Percentiles rank a stretch among this genome's conserved stretches.
Evolutionary conservation across 2,329 filamentous ascomycete species (phyloP).

Genomic region (Aspergillus ruber): DNA sequence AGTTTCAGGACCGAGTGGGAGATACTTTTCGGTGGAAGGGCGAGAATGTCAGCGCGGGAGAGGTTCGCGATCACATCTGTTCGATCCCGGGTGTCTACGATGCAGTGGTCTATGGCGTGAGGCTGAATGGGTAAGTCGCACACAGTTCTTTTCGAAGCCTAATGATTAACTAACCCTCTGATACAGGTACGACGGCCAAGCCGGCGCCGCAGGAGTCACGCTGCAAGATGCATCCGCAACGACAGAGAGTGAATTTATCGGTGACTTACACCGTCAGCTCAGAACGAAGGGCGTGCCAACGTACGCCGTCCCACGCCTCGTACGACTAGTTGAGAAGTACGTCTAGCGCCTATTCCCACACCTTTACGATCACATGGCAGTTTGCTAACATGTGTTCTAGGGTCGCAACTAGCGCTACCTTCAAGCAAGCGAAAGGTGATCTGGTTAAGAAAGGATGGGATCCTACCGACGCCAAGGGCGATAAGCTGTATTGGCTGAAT

Average conservation of each 20-base stretch:
- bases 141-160: not conserved
- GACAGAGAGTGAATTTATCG: slow-evolving; percentile 32
- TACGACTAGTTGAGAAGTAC: slow-evolving; percentile 42
- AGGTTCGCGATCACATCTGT: slow-evolving; percentile 41
- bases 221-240: slow-evolving; percentile 27
- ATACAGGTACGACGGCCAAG: slow-evolving; percentile 44
- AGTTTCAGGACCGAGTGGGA: slow-evolving; percentile 41
- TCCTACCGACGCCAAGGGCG: slow-evolving; percentile 25
- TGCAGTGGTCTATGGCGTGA: slow-evolving; percentile 41
- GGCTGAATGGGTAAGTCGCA: slow-evolving; percentile 30
- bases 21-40: slow-evolving; percentile 37
- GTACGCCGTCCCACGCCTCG: slow-evolving; percentile 43
- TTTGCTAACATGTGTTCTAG: slow-evolving; percentile 12
- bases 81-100: slow-evolving; percentile 36
- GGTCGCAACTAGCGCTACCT: slow-evolving; percentile 43
- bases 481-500: slow-evolving; percentile 42
- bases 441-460: slow-evolving; percentile 40
- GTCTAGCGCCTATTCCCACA: too few species aligned
- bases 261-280: slow-evolving; percentile 30
- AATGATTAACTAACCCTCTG: slow-evolving; percentile 1
- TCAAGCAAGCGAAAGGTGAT: slow-evolving; percentile 45
- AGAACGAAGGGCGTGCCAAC: slow-evolving; percentile 41
- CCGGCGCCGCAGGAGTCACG: slow-evolving; percentile 42
- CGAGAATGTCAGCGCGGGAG: slow-evolving; percentile 43
- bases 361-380: not conserved